Conservation (phyloP, 495 filamentous ascomycete species). For the Neurospora sp. region DNA sequence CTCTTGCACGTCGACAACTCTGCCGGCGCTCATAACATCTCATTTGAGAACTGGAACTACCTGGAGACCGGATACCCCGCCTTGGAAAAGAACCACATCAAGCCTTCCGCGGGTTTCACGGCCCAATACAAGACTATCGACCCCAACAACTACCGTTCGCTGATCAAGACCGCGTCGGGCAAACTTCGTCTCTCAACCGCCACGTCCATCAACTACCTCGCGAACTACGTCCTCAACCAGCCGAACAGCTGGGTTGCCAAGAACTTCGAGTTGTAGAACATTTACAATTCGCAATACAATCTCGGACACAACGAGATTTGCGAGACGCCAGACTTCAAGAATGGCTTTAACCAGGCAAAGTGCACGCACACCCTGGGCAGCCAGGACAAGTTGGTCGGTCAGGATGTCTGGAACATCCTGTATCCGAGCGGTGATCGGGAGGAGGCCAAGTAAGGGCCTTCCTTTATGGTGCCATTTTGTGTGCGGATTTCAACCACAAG, state of each 20-base stretch:
- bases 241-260: slow-evolving; percentile 6
- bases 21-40: slow-evolving; percentile 32
- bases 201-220: slow-evolving; percentile 34
- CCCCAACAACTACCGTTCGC: slow-evolving; percentile 10
- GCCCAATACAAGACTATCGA: slow-evolving; percentile 20
- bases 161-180: background rate
- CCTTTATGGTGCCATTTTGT: no score
- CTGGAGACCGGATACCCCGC: slow-evolving; percentile 29
- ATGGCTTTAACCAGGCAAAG: slow-evolving; percentile 15
- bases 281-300: slow-evolving; percentile 24
- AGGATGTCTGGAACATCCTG: background rate
- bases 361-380: slow-evolving; percentile 26
- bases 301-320: slow-evolving; percentile 32
- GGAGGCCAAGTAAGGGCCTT: no score
- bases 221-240: slow-evolving; percentile 19
- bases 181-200: slow-evolving; percentile 30
- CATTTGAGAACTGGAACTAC: slow-evolving; percentile 29
- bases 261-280: slow-evolving; percentile 29
- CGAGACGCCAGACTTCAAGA: slow-evolving; percentile 17
- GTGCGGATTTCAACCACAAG: no score
- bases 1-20: slow-evolving; percentile 34
- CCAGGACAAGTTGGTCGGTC: background rate
- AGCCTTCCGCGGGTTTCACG: slow-evolving; percentile 22
- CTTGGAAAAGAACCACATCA: background rate
- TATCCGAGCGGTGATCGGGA: background rate